These are phyloP conservation scores for Linderniella brevidens DNA, from an alignment of 257 asterid genomes.

Conservation along the genomic window DNA sequence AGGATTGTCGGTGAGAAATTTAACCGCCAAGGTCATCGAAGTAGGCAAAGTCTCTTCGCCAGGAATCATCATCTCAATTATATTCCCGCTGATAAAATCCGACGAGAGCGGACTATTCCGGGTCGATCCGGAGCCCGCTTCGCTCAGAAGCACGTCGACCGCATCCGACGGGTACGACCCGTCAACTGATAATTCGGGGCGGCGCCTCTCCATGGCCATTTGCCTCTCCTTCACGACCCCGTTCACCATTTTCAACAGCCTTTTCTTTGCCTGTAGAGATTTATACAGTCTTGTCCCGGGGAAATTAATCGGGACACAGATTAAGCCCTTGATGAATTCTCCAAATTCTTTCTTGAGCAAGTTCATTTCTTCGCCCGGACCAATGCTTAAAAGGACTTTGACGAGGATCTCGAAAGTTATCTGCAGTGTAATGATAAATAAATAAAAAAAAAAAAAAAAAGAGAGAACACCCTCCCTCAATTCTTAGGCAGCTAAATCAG, in stretches of 20 bases:
- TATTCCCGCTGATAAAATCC: conserved; percentile 52
- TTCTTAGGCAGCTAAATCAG: not conserved
- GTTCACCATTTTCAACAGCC: conserved; percentile 37
- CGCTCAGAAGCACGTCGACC: conserved; percentile 54
- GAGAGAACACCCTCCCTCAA: not conserved
- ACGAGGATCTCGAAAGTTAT: conserved; percentile 76
- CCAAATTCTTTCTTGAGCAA: conserved; percentile 56
- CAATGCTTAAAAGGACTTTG: conserved; percentile 52
- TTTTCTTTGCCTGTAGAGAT: conserved; percentile 72
- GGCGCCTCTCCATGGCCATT: conserved; percentile 13
- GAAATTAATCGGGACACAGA: conserved; percentile 77
- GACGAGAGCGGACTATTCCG: conserved; percentile 25
- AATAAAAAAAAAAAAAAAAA: no score
- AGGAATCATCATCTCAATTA: conserved; percentile 91
- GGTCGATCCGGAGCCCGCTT: conserved; percentile 25
- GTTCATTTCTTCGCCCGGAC: conserved; percentile 65
- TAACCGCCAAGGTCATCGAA: conserved; percentile 69
- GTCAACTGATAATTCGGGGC: no score
- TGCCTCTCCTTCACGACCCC: conserved; percentile 40
- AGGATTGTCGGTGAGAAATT: conserved; percentile 60
- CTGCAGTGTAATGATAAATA: conserved; percentile 19
- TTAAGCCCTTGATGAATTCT: conserved; percentile 76
- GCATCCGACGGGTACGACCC: conserved; percentile 26
- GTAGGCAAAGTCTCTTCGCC: conserved; percentile 92
- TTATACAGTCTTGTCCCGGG: conserved; percentile 80